Conservation (phyloP, 805 yeast species). For the Pichia gijzeniarum region DNA sequence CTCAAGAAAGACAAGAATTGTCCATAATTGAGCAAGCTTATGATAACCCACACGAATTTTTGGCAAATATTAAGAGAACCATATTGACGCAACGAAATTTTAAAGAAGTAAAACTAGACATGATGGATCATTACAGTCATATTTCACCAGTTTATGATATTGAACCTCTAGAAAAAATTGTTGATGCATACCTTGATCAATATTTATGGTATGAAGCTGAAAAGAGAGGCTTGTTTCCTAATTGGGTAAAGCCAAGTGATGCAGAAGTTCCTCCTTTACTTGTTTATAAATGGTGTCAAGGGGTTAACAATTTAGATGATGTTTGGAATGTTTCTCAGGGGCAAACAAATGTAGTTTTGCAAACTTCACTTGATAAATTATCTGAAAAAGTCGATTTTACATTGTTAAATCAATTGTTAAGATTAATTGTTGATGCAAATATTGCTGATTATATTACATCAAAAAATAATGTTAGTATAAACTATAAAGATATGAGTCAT, state of each 20-base stretch:
- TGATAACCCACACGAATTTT: conserved; percentile 92
- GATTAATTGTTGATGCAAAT: conserved; percentile 80
- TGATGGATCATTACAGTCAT: conserved; percentile 87
- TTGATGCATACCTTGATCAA: conserved; percentile 94
- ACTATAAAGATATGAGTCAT: conserved; percentile 93
- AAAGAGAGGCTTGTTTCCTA: conserved; percentile 79
- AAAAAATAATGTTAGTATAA: conserved; percentile 73
- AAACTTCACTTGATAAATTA: conserved; percentile 61
- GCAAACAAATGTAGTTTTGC: conserved; percentile 77
- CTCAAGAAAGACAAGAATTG: conserved; percentile 85
- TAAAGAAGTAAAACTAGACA: conserved; percentile 78
- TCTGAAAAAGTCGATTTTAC: conserved; percentile 88
- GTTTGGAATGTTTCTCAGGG: conserved; percentile 80
- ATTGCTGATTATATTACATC: conserved; percentile 94
- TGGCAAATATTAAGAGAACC: conserved; percentile 76
- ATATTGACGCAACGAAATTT: conserved; percentile 85
- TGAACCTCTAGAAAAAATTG: conserved; percentile 90
- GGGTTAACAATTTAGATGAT: conserved; percentile 67
- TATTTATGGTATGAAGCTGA: conserved; percentile 96
- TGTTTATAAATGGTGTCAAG: conserved; percentile 92
- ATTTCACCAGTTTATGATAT: conserved; percentile 80
- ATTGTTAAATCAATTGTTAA: conserved; percentile 68
- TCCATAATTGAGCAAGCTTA: conserved; percentile 94
- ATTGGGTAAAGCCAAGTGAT: conserved; percentile 95
- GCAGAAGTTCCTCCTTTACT: conserved; percentile 87